Evolutionary conservation across 768 basidiomycete genomes (phyloP).

Genomic region (Rhodotorula taiwanensis): DNA sequence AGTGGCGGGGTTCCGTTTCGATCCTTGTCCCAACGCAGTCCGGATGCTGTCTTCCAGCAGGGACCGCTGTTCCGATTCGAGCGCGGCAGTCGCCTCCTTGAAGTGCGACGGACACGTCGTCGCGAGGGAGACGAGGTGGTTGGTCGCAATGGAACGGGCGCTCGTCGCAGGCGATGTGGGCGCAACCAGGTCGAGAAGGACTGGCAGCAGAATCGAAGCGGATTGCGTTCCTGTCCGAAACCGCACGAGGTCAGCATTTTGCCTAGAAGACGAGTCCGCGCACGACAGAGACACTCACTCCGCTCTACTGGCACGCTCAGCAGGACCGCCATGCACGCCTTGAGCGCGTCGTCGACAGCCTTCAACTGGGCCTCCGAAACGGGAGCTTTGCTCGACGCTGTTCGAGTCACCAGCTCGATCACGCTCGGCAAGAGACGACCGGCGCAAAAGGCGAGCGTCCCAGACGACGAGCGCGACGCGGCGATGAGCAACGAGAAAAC

Average conservation of each 20-base stretch:
- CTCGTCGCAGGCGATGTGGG: slow-evolving; percentile 49
- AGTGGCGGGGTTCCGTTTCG: neutral
- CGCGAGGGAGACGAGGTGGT: slow-evolving; percentile 66
- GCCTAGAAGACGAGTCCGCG: too few species aligned
- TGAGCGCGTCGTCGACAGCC: slow-evolving; percentile 67
- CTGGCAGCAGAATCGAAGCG: slow-evolving; percentile 14
- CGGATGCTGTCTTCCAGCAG: slow-evolving; percentile 70
- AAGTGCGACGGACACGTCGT: slow-evolving; percentile 65
- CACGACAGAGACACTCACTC: slow-evolving; percentile 61
- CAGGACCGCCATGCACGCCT: slow-evolving; percentile 65
- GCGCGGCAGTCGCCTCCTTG: slow-evolving; percentile 69
- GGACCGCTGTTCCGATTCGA: slow-evolving; percentile 57
- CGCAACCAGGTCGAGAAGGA: slow-evolving; percentile 56
- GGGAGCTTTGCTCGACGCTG: slow-evolving; percentile 55
- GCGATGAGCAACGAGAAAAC: slow-evolving; percentile 73
- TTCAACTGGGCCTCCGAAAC: slow-evolving; percentile 3
- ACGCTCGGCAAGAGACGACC: slow-evolving; percentile 69
- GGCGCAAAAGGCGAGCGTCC: slow-evolving; percentile 63
- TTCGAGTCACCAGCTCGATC: slow-evolving; percentile 68
- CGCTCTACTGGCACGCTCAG: slow-evolving; percentile 54
- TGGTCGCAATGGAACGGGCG: slow-evolving; percentile 56
- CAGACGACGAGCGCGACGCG: slow-evolving; percentile 50
- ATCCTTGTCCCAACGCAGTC: slow-evolving; percentile 39
- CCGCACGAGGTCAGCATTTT: too few species aligned
- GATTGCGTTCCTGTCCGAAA: slow-evolving; percentile 21